A percentile compares a stretch with the other conserved stretches of the same genome.
Evolutionary conservation across 768 basidiomycete genomes (phyloP).

Genomic region (Chalciporus pseudorubinellus): DNA sequence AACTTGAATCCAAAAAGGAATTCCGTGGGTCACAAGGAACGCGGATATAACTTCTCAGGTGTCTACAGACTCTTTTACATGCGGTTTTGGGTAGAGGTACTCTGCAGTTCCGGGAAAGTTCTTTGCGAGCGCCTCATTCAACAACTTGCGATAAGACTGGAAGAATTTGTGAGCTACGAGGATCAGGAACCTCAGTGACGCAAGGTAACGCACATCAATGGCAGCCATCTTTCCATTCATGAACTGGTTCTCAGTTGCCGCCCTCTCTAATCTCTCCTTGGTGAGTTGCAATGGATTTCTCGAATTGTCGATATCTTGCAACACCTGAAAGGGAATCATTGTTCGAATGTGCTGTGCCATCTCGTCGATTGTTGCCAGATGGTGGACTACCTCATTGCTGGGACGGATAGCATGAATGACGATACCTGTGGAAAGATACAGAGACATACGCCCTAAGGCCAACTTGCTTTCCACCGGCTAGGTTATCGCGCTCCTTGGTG

Average conservation of each 20-base stretch:
- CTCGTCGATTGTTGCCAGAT: slow-evolving; percentile 65
- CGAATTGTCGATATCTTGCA: slow-evolving; percentile 75
- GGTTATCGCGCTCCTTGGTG: slow-evolving; percentile 74
- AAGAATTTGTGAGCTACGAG: slow-evolving; percentile 5
- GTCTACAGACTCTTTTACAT: slow-evolving; percentile 8
- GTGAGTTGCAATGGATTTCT: slow-evolving; percentile 83
- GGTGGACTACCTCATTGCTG: slow-evolving; percentile 74
- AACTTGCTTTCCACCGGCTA: slow-evolving; percentile 70
- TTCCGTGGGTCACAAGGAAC: background rate
- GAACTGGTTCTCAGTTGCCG: slow-evolving; percentile 87
- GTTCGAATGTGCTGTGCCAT: slow-evolving; percentile 60
- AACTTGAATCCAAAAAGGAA: background rate
- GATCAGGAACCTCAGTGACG: background rate
- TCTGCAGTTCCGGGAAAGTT: slow-evolving; percentile 60
- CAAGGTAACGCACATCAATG: slow-evolving; percentile 51
- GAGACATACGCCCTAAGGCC: slow-evolving; percentile 66
- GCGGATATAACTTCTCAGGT: slow-evolving; percentile 6
- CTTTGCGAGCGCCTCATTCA: slow-evolving; percentile 69
- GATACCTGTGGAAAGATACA: background rate
- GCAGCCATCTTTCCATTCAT: slow-evolving; percentile 88
- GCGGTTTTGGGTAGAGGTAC: slow-evolving; percentile 18
- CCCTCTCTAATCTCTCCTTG: slow-evolving; percentile 73
- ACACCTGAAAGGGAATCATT: slow-evolving; percentile 72
- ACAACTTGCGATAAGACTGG: slow-evolving; percentile 65
- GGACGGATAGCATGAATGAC: background rate